Evolutionary conservation across 2,329 filamentous ascomycete genomes (phyloP).

Genomic region (Juglanconis juglandina): DNA sequence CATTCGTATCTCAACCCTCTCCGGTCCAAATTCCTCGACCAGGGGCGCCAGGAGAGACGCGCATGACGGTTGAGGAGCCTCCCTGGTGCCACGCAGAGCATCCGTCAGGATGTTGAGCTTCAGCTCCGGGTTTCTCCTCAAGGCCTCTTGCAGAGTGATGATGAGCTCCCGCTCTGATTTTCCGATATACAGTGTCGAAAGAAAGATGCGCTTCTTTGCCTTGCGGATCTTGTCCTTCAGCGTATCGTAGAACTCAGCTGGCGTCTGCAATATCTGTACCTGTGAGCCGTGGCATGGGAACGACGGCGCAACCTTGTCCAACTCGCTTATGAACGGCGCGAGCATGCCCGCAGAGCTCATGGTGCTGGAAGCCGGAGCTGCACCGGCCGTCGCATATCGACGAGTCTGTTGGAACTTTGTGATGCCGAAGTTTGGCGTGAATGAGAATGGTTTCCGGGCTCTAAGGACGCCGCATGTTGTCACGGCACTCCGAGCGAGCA

Average conservation of each 20-base stretch:
- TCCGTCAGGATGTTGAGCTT: slow-evolving; percentile 89
- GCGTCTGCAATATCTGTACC: slow-evolving; percentile 74
- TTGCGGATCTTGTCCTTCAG: slow-evolving; percentile 83
- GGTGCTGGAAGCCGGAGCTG: slow-evolving; percentile 13
- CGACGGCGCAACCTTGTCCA: slow-evolving; percentile 86
- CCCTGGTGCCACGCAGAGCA: slow-evolving; percentile 83
- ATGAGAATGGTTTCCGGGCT: slow-evolving; percentile 11
- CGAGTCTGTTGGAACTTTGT: slow-evolving; percentile 11
- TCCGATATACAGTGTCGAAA: slow-evolving; percentile 96
- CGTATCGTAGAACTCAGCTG: slow-evolving; percentile 85
- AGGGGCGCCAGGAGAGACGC: slow-evolving; percentile 83
- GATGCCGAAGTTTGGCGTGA: slow-evolving; percentile 8
- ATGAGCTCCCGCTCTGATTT: slow-evolving; percentile 90
- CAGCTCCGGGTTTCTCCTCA: slow-evolving; percentile 70
- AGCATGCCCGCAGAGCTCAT: slow-evolving; percentile 39
- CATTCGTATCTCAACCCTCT: slow-evolving; percentile 90
- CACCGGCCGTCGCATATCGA: slow-evolving; percentile 17
- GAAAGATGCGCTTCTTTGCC: slow-evolving; percentile 76
- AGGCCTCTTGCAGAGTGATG: slow-evolving; percentile 68
- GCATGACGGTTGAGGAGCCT: slow-evolving; percentile 80
- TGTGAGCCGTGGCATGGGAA: slow-evolving; percentile 82
- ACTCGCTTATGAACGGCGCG: slow-evolving; percentile 61
- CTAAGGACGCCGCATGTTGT: slow-evolving; percentile 15
- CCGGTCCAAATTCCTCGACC: slow-evolving; percentile 76
- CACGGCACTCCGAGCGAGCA: slow-evolving; percentile 33